Evolutionary conservation across 2,329 filamentous ascomycete species (phyloP).

Genomic region (Septoria linicola): DNA sequence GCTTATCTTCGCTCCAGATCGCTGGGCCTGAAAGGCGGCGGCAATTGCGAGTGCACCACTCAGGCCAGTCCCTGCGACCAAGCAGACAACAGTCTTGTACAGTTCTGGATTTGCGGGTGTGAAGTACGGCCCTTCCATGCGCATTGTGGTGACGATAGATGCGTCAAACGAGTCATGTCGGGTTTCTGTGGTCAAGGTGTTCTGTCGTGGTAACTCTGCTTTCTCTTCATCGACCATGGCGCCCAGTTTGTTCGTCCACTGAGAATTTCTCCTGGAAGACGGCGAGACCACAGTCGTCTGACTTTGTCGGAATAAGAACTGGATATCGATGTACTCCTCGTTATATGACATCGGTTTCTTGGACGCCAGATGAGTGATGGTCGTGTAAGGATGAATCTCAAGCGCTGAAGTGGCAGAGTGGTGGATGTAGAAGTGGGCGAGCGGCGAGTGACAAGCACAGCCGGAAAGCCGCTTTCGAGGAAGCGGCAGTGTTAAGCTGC

Average conservation of each 20-base stretch:
- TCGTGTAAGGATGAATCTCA: slow-evolving; percentile 21
- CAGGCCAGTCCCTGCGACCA: slow-evolving; percentile 24
- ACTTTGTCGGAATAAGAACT: slow-evolving; percentile 5
- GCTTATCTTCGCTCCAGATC: background rate
- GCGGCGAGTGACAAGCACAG: slow-evolving; percentile 18
- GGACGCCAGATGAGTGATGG: slow-evolving; percentile 18
- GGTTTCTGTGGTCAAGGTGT: background rate
- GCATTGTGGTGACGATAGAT: slow-evolving; percentile 2
- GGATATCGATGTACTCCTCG: background rate
- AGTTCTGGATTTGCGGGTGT: slow-evolving; percentile 16
- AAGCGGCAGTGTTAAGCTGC: slow-evolving; percentile 16
- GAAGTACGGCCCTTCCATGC: slow-evolving; percentile 24
- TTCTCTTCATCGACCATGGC: slow-evolving; percentile 9
- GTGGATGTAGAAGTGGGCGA: slow-evolving; percentile 22
- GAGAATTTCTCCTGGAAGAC: background rate
- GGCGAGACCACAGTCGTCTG: background rate
- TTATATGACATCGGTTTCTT: slow-evolving; percentile 9
- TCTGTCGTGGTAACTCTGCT: background rate
- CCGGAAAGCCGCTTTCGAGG: slow-evolving; percentile 19
- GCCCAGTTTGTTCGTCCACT: slow-evolving; percentile 16
- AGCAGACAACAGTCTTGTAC: slow-evolving; percentile 20
- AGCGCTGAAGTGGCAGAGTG: slow-evolving; percentile 11
- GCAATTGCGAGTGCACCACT: slow-evolving; percentile 23
- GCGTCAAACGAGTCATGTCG: background rate
- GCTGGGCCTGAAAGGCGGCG: slow-evolving; percentile 13